These are phyloP conservation scores for Chrysoporthe puriensis DNA, from an alignment of 2,329 filamentous ascomycete species.

Conservation along the genomic window DNA sequence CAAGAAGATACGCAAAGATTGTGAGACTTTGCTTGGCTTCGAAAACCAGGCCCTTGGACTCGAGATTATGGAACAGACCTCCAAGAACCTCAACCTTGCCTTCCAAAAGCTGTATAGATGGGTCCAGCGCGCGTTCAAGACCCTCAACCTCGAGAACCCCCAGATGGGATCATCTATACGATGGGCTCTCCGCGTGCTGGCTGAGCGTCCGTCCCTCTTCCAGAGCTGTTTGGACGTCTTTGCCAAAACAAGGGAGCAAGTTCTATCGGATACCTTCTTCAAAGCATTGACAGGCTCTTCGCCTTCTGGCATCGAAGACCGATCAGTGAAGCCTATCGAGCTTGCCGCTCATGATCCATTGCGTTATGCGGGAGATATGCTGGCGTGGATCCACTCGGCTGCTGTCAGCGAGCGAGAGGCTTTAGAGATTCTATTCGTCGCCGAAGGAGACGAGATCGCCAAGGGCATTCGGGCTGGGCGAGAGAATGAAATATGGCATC, in stretches of 20 bases:
- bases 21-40: constrained; percentile 84
- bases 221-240: constrained; percentile 94
- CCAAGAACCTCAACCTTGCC: constrained; percentile 81
- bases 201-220: constrained; percentile 87
- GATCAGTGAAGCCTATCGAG: constrained; percentile 84
- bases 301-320: constrained; percentile 60
- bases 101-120: constrained; percentile 97
- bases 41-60: constrained; percentile 87
- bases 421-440: constrained; percentile 87
- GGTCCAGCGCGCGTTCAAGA: constrained; percentile 92
- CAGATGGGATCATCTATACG: constrained; percentile 87
- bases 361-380: constrained; percentile 93
- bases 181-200: constrained; percentile 80
- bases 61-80: constrained; percentile 89
- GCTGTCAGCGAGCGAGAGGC: constrained; percentile 93
- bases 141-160: constrained; percentile 89
- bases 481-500: constrained; percentile 82
- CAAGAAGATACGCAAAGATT: constrained; percentile 87
- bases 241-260: constrained; percentile 83
- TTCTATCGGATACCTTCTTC: constrained; percentile 87
- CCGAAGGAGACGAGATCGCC: constrained; percentile 85
- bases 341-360: constrained; percentile 89
- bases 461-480: constrained; percentile 79
- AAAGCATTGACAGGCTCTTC: constrained; percentile 78
- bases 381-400: constrained; percentile 94